Evolutionary conservation across 345 rosid genomes (phyloP), one percentile per base, ranked within the genome.

Genomic region (Moringa oleifera): DNA sequence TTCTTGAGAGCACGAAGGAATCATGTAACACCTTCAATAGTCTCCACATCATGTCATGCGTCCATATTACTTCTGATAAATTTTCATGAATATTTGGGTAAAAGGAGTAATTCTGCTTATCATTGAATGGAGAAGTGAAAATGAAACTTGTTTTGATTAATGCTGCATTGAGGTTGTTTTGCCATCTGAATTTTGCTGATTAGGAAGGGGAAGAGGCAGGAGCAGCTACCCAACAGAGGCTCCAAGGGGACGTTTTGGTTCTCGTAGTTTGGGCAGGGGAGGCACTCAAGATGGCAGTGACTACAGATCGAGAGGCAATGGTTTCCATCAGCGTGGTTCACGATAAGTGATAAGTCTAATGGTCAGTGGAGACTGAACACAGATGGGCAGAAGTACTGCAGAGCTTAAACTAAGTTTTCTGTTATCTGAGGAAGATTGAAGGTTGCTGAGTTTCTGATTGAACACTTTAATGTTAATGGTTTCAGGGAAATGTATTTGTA

Each of bases 151-250:
- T 10, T 62, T 52, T 60, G 46, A 13, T 24, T 51, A 1, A 19
- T 51, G 41, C 47, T 57, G 2, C 31, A 17, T 23, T 25, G 22
- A 25, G 8, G 20, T n/a, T 46, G 11, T 51, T 13, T 24, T 59
- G 31, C 15, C 36, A 50, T 55, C 18, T 23, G 21, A 19, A 58
- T 62, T 58, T 20, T 24, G 28, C 54, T 68, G 72, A 71, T 61
- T 75, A 75, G 85, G 85, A 70, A 77, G 99, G 72, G 94, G 95
- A 60, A 77, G 97, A 19, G 91, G 99, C 64, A 72, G 99, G 54
- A 83, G 89, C 0, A 69, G 87, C 24, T 88, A 83, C 71, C 89
- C 68, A 64, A 64, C 79, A 9, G 99, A 94, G 50, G 73, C 86
- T 45, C 67, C 87, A 36, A 83, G 97, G 69, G 91, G 88, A 17